Conservation (phyloP, 805 yeast species). For the Kuraishia molischiana region DNA sequence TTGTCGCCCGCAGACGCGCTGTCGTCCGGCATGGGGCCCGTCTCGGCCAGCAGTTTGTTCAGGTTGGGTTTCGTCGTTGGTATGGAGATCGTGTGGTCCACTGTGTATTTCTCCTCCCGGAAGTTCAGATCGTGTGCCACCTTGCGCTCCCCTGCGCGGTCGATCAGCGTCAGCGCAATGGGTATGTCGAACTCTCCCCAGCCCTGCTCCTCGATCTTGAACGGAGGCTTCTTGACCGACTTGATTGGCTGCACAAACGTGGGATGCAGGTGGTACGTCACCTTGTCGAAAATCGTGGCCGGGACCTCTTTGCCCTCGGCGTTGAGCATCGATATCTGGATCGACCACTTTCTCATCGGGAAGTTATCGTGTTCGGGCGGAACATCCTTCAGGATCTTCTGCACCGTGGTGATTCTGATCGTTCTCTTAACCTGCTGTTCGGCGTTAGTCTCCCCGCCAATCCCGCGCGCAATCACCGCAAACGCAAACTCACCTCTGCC, state of each 20-base stretch:
- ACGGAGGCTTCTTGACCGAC: constrained; percentile 73
- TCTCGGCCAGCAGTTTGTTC: constrained; percentile 62
- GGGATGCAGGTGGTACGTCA: constrained; percentile 89
- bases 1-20: constrained; percentile 9
- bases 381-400: constrained; percentile 69
- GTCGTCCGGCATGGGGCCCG: constrained; percentile 70
- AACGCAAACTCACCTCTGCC: constrained; percentile 3
- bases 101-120: constrained; percentile 60
- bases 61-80: constrained; percentile 70
- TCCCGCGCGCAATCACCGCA: not conserved
- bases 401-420: constrained; percentile 78
- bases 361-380: constrained; percentile 83
- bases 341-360: constrained; percentile 93
- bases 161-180: constrained; percentile 65
- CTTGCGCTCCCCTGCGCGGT: constrained; percentile 83
- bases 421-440: constrained; percentile 60
- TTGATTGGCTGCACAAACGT: constrained; percentile 88
- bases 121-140: constrained; percentile 87
- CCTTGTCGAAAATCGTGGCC: constrained; percentile 83
- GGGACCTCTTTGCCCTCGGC: constrained; percentile 76
- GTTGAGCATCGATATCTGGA: constrained; percentile 66
- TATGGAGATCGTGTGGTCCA: constrained; percentile 68
- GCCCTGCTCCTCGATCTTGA: constrained; percentile 83
- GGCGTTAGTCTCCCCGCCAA: not conserved
- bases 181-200: constrained; percentile 98